Evolutionary conservation across 352 stramenopile genomes (phyloP).

Genomic region (Phytophthora fragariaefolia): DNA sequence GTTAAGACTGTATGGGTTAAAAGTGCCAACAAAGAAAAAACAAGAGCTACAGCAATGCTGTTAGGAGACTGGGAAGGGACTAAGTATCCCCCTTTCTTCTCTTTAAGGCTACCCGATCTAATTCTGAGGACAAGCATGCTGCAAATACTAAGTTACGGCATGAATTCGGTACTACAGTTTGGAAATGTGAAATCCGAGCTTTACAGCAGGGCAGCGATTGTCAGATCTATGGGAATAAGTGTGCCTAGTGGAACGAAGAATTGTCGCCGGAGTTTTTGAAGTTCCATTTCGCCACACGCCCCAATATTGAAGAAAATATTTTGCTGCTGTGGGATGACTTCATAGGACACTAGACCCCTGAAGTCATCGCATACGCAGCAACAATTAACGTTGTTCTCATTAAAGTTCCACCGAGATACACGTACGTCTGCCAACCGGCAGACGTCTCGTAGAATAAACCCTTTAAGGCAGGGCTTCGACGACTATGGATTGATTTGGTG

Average conservation of each 20-base stretch:
- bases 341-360: background rate
- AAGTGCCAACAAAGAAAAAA: background rate
- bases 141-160: background rate
- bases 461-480: background rate
- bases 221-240: background rate
- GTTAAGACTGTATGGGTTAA: background rate
- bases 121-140: background rate
- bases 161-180: background rate
- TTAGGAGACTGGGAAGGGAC: background rate
- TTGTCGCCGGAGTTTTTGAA: background rate
- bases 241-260: background rate
- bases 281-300: background rate
- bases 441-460: background rate
- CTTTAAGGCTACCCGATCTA: background rate
- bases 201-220: background rate
- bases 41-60: background rate
- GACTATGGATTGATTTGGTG: background rate
- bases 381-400: background rate
- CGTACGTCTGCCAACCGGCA: background rate
- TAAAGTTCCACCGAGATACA: background rate
- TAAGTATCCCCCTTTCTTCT: background rate
- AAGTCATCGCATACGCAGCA: background rate
- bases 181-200: background rate
- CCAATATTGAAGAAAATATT: background rate
- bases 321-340: background rate